These are phyloP conservation scores for Trichoderma harzianum DNA, from an alignment of 2,329 filamentous ascomycete genomes.

Conservation along the genomic window DNA sequence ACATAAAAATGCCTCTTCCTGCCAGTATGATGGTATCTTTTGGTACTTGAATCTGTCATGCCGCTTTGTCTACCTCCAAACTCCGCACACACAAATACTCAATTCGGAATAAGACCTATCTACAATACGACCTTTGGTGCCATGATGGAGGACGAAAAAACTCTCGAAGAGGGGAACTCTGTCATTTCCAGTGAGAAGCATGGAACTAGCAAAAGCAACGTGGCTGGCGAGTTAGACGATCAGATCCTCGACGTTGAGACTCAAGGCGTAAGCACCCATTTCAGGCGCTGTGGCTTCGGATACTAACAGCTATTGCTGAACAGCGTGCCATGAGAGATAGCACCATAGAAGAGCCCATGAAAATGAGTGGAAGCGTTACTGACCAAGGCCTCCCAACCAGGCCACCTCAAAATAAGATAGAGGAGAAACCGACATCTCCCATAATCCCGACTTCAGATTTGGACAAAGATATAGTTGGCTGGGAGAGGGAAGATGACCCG, in stretches of 20 bases:
- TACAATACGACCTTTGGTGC: not conserved
- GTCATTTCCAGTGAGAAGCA: not conserved
- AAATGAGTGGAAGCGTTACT: not conserved
- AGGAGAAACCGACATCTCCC: not conserved
- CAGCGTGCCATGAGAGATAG: not conserved
- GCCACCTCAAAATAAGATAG: not conserved
- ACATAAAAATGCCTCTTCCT: not conserved
- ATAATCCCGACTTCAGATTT: not conserved
- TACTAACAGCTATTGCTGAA: not conserved
- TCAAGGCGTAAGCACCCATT: not conserved
- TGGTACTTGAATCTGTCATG: not conserved
- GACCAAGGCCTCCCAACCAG: not conserved
- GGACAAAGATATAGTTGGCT: conserved; percentile 48
- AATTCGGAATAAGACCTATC: not conserved
- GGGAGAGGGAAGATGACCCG: conserved; percentile 56
- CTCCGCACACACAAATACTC: not conserved
- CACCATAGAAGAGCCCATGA: not conserved
- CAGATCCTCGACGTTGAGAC: not conserved
- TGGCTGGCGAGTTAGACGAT: not conserved
- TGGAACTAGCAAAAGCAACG: not conserved
- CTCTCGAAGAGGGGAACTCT: not conserved
- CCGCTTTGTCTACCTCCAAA: not conserved
- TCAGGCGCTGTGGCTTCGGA: not conserved
- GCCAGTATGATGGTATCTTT: not conserved
- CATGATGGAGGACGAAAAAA: not conserved